These are phyloP conservation scores for Plasmodium gallinaceum DNA, from an alignment of 169 alveolate species.

Conservation along the genomic window DNA sequence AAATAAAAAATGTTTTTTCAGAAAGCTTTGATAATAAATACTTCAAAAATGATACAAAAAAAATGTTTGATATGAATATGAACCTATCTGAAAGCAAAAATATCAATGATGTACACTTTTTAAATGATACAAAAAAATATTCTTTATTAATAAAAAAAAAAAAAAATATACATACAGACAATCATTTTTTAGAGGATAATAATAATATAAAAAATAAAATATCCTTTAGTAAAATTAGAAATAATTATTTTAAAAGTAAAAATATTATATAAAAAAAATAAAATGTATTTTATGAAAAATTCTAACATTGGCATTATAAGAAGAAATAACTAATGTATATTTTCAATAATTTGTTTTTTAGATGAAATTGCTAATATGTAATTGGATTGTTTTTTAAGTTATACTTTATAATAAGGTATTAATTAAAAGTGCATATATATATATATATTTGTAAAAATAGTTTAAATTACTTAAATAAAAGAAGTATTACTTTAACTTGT, in stretches of 20 bases:
- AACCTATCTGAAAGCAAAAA: slow-evolving; percentile 9
- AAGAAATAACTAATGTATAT: too few species aligned
- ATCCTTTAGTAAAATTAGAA: slow-evolving; percentile 11
- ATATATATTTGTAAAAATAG: too few species aligned
- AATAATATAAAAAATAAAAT: background rate
- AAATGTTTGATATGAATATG: background rate
- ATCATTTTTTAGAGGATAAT: slow-evolving; percentile 11
- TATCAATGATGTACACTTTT: background rate
- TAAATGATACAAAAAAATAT: slow-evolving; percentile 24
- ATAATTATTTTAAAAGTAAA: background rate
- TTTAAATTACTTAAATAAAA: too few species aligned
- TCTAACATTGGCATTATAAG: too few species aligned
- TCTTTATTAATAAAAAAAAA: slow-evolving; percentile 23
- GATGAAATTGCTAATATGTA: too few species aligned
- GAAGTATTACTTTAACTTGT: too few species aligned
- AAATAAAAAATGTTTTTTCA: slow-evolving; percentile 40
- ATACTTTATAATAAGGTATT: too few species aligned
- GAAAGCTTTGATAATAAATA: slow-evolving; percentile 19
- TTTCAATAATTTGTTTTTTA: too few species aligned
- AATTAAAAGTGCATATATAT: too few species aligned
- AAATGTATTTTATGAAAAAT: too few species aligned
- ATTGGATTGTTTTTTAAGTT: too few species aligned
- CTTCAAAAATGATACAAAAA: slow-evolving; percentile 2
- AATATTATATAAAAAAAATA: too few species aligned
- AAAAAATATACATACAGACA: background rate